A percentile compares a stretch with the other conserved stretches of the same genome.
Conservation (phyloP, 306 rosid species). For the Canavalia ensiformis region DNA sequence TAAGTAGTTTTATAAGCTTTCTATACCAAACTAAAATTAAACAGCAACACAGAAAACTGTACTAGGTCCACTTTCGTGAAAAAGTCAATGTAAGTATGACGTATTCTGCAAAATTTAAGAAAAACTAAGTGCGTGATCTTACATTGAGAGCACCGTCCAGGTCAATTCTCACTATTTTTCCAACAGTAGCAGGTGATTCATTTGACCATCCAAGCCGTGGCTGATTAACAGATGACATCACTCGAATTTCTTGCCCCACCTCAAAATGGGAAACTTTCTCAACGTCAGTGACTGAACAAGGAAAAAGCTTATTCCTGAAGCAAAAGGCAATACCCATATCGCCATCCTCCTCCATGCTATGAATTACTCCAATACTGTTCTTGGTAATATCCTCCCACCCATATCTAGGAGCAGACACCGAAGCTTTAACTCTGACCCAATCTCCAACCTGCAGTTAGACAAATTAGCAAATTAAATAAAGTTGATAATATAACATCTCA, state of each 20-base stretch:
- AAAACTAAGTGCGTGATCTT: conserved; percentile 45
- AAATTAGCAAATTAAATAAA: conserved; percentile 27
- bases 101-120: conserved; percentile 1
- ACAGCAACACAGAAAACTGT: neutral
- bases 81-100: neutral
- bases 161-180: conserved; percentile 70
- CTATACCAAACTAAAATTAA: neutral
- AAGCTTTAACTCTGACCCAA: conserved; percentile 83
- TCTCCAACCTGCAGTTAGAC: conserved; percentile 71
- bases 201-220: conserved; percentile 85
- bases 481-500: neutral
- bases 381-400: conserved; percentile 87
- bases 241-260: conserved; percentile 75
- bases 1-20: neutral
- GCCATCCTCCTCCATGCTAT: conserved; percentile 81
- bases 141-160: conserved; percentile 85
- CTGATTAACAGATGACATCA: conserved; percentile 67
- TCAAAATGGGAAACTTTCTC: conserved; percentile 76
- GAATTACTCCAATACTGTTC: conserved; percentile 75
- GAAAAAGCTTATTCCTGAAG: conserved; percentile 78
- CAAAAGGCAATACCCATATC: conserved; percentile 82
- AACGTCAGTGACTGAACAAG: conserved; percentile 77
- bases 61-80: neutral
- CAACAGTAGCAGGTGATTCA: conserved; percentile 77
- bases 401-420: conserved; percentile 78